Percentiles rank a stretch among this genome's conserved stretches.
phyloP scores from a whole-genome alignment of 768 basidiomycete species.

The Leucocoprinus sp. region DNA sequence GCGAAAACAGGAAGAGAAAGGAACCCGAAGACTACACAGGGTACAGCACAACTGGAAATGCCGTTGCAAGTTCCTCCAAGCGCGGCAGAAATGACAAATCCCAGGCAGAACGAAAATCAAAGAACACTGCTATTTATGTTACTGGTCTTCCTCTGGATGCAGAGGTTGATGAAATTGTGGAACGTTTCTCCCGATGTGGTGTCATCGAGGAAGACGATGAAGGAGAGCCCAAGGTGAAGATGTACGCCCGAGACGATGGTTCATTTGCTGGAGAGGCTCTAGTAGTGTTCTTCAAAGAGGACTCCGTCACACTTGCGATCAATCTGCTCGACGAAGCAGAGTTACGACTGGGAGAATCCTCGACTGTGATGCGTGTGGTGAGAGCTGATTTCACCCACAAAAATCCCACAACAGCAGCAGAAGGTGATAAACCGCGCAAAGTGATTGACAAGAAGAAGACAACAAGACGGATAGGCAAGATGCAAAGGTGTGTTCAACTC shows the following conservation, averaged over 20 bases:
- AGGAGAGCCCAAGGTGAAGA: conserved; percentile 91
- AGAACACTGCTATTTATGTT: conserved; percentile 91
- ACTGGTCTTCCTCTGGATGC: conserved; percentile 75
- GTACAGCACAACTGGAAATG: conserved; percentile 34
- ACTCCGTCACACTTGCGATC: conserved; percentile 80
- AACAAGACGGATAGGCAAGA: conserved; percentile 69
- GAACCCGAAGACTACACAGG: conserved; percentile 61
- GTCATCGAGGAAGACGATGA: conserved; percentile 88
- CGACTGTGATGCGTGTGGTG: conserved; percentile 63
- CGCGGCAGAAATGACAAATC: conserved; percentile 53
- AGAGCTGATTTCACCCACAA: conserved; percentile 79
- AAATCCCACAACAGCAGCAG: conserved; percentile 29
- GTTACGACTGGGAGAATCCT: conserved; percentile 71
- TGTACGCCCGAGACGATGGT: conserved; percentile 87
- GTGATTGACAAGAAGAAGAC: conserved; percentile 73
- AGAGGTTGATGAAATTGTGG: conserved; percentile 64
- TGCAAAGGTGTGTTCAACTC: conserved; percentile 61
- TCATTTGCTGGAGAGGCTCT: conserved; percentile 90
- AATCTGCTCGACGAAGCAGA: conserved; percentile 89
- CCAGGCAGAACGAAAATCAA: conserved; percentile 55
- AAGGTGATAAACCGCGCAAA: conserved; percentile 43
- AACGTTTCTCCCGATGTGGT: conserved; percentile 87
- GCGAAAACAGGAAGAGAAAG: conserved; percentile 73
- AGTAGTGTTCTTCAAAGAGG: conserved; percentile 96
- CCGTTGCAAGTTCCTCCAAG: conserved; percentile 50